Evolutionary conservation across 2,329 filamentous ascomycete species (phyloP), one percentile per base, ranked within the genome.

Genomic region (Colletotrichum truncatum): DNA sequence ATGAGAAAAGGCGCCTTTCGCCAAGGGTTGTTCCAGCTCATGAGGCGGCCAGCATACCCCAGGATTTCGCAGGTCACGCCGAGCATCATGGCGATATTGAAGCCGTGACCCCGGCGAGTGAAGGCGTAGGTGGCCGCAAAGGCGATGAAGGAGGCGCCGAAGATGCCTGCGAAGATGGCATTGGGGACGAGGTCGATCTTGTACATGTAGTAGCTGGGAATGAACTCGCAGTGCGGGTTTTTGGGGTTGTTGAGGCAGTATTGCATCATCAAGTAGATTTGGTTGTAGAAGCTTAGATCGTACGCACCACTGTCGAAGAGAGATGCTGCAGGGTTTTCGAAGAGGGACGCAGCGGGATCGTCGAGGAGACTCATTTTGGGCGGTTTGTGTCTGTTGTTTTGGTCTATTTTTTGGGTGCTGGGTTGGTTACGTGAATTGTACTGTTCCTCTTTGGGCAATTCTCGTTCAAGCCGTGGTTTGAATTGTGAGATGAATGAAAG

Each of bases 21-120:
- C 78, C 82, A 90, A 4, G 82, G 82, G 70, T 91, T 84, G 36
- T 82, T 52, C 71, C 82, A 83, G 71, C 87, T 83, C 70, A 84
- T 77, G 30, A 91, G 76, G 9, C 89, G 82, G 3, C 85, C 89
- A 0, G 74, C 76, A 68, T 91, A 91, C 10, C 89, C 89, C 23
- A 89, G 68, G 12, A 89, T 75, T 73, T 91, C 89, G 30, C 81
- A 79, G 39, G 83, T 51, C 16, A 86, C 78, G 6, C 89, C 89
- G 0, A 84, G 74, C 1, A 79, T 59, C 77, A 91, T 84, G 45
- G 84, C 82, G n/a, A 84, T 68, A 56, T 79, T 78, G 75, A 88
- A 89, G 51, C 77, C 78, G 61, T 80, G 81, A 10, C 82, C 85
- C 53, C 78, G 79, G 56, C 83, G 82, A 9, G 78, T 82, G 51